Base-by-base conservation (phyloP, 2,329 filamentous ascomycete genomes). In the Penicillium sp. region DNA sequence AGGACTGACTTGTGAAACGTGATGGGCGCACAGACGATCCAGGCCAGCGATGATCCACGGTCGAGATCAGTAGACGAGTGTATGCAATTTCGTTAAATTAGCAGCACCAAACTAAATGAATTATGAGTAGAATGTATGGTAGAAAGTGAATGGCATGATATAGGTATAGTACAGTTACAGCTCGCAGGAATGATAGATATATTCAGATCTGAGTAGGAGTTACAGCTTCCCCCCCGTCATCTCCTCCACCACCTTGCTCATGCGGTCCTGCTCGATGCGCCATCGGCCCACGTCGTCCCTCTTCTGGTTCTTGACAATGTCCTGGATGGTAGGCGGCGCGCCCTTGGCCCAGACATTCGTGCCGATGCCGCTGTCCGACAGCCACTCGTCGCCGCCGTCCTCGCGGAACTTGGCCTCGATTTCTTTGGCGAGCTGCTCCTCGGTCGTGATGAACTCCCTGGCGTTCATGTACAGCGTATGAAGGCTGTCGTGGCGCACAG, bases 391-490 rank as follows among this genome's bases (percentile, higher is more conserved):
- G 60, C 74, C 74, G 75, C 70, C 74, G 60, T 83, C 80, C 24
- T 85, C 83, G 16, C 84, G 81, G 74, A 97, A 99, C n/a, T 87
- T 80, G 61, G 80, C 76, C 21, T 95, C 88, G 56, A 97, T 86
- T 62, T 85, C 82, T 16, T 79, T 78, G 64, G 89, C 82, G 33
- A 99, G 82, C 70, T 96, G 87, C 51, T 81, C 76, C 70, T 96
- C 91, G 23, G 82, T 86, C 18, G 91, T 86, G 68, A 99, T 97
- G 75, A 97, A 99, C 40, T 84, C 79, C 24, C 88, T 83, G 5
- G 94, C 91, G 64, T 91, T 89, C 76, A 94, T 89, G 75, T 99
- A 99, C 12, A 99, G 82, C 58, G 90, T 86, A 74, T 96, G 90
- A 28, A 99, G 76, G 16, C 87, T 82, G 62, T 93, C 84, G 59